Conservation (phyloP, 139 green algal genomes). For the Mesotaenium endlicherianum region DNA sequence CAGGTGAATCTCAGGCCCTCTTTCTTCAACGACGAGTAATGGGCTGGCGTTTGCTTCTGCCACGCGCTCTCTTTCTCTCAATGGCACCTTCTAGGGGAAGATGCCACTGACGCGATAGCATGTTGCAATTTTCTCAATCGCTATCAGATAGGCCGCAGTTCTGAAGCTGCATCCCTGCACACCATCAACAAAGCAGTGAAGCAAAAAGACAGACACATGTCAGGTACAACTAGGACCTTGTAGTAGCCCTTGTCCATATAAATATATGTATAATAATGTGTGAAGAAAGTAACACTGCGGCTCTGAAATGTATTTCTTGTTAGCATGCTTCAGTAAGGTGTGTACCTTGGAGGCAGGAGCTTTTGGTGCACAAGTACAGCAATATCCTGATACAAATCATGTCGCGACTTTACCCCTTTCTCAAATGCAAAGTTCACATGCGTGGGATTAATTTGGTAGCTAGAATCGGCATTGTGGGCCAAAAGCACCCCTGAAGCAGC, state of each 20-base stretch:
- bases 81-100: constrained; percentile 36
- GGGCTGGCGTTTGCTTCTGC: not conserved
- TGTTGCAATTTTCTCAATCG: constrained; percentile 46
- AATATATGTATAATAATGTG: not conserved
- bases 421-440: no score
- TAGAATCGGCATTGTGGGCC: no score
- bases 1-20: not conserved
- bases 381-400: no score
- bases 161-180: constrained; percentile 47
- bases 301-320: not conserved
- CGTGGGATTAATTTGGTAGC: no score
- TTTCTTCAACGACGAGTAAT: not conserved
- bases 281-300: not conserved
- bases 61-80: not conserved
- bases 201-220: constrained; percentile 39
- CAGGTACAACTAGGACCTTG: no score
- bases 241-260: no score
- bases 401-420: no score
- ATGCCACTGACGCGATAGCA: constrained; percentile 45
- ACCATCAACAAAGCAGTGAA: constrained; percentile 18
- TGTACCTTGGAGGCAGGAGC: no score
- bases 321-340: not conserved
- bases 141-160: constrained; percentile 42
- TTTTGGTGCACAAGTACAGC: no score
- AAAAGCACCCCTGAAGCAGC: no score